phyloP scores from a whole-genome alignment of 2,329 filamentous ascomycete species.

The Atkinsonella hypoxylon region DNA sequence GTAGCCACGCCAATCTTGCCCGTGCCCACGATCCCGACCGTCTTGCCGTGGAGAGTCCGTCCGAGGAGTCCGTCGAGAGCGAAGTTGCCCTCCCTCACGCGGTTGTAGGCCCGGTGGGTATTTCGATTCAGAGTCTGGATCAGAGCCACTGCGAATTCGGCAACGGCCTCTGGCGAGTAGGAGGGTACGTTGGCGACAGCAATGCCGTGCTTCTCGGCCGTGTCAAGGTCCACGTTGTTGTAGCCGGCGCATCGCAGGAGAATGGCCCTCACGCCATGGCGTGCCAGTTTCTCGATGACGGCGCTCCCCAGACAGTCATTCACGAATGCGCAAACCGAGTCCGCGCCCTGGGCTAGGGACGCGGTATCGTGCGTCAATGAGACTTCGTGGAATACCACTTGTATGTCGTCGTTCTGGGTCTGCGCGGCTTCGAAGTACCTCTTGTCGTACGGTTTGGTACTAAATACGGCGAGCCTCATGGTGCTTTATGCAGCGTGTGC shows the following conservation, averaged over 20 bases:
- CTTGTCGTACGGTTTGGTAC: constrained; percentile 51
- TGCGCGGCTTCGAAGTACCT: constrained; percentile 36
- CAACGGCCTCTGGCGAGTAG: constrained; percentile 58
- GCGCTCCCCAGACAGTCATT: constrained; percentile 45
- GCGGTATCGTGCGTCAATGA: constrained; percentile 44
- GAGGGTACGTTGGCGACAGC: constrained; percentile 55
- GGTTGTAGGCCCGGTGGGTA: constrained; percentile 56
- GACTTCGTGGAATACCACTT: constrained; percentile 47
- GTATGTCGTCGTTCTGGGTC: constrained; percentile 21
- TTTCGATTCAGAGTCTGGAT: constrained; percentile 56
- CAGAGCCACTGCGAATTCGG: constrained; percentile 57
- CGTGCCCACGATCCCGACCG: constrained; percentile 53
- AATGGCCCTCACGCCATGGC: constrained; percentile 41
- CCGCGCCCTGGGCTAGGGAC: constrained; percentile 35
- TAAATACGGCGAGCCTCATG: constrained; percentile 53
- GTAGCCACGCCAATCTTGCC: constrained; percentile 53
- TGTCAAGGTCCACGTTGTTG: constrained; percentile 52
- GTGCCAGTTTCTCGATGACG: constrained; percentile 39
- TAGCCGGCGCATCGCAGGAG: constrained; percentile 56
- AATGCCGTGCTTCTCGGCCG: constrained; percentile 41
- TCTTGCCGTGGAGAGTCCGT: constrained; percentile 49
- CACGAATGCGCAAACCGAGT: constrained; percentile 56
- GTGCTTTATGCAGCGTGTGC: not conserved
- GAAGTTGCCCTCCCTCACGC: constrained; percentile 58
- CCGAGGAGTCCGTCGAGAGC: constrained; percentile 52